Evolutionary conservation across 495 filamentous ascomycete genomes (phyloP), one percentile per base, ranked within the genome.

Genomic region (Neurospora sp.): DNA sequence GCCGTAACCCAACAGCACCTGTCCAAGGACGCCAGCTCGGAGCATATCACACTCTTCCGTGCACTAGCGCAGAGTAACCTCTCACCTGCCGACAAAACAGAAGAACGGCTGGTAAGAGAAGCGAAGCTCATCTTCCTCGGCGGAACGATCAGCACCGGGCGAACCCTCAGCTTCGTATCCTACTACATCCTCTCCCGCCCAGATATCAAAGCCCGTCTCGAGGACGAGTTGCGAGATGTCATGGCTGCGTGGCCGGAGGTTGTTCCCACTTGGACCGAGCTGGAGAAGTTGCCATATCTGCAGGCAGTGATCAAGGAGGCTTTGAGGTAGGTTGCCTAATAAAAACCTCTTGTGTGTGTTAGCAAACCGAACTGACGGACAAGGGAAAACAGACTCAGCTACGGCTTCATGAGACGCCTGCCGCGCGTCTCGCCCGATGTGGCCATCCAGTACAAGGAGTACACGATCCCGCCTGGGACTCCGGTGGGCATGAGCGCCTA

Each of bases 231-330:
- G 16, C 42, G 68, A 31, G 39, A 71, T n/a, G 20, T 69, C 4
- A 80, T 80, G 75, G 73, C 77, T 8, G 53, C 48, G 41, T 81
- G 76, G 73, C 69, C 70, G 0, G 37, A 40, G 3, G 16, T 46
- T 16, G 61, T 73, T 4, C 79, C 82, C 10, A 73, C 74, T 10
- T 79, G 80, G 76, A 70, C 70, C 4, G 72, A 77, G 35, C 74
- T 84, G 11, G 81, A 82, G 69, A 73, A 72, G 27, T 38, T 80
- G 39, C 76, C 78, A 1, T 82, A 81, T 39, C 71, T 82, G 7
- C 77, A 77, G 27, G 81, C 81, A 6, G 53, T 82, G 10, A 78
- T 82, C 71, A 81, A 83, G 72, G 81, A 83, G 72, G 73, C 79
- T n/a, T 71, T 80, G 27, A 75, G 79, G 78, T 78, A 71, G 37